These are phyloP conservation scores for Apophysomyces sp. DNA, from an alignment of 371 early-diverging fungal species.

Conservation along the genomic window DNA sequence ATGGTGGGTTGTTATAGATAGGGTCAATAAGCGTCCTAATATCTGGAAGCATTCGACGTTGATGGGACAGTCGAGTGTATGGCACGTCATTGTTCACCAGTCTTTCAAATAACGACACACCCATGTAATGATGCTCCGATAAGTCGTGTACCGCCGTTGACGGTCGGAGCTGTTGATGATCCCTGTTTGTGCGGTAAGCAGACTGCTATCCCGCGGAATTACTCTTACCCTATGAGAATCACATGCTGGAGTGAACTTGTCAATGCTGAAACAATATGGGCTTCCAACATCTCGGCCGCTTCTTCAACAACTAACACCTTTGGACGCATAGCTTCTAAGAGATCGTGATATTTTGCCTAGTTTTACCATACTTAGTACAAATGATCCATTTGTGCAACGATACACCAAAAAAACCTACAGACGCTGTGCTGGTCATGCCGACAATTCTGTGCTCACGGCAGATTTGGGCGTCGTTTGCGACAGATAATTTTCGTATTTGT, in stretches of 20 bases:
- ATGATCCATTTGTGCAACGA: background rate
- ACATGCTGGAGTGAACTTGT: constrained; percentile 60
- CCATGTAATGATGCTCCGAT: constrained; percentile 47
- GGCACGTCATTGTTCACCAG: constrained; percentile 54
- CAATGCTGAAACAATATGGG: constrained; percentile 64
- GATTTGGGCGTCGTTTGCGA: constrained; percentile 42
- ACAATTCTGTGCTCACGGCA: constrained; percentile 52
- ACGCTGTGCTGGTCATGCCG: constrained; percentile 74
- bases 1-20: constrained; percentile 51
- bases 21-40: constrained; percentile 60
- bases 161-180: constrained; percentile 72
- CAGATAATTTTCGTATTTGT: constrained; percentile 39
- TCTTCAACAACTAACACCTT: constrained; percentile 70
- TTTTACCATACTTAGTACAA: background rate
- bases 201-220: background rate
- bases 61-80: constrained; percentile 51
- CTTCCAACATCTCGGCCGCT: constrained; percentile 75
- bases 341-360: constrained; percentile 64
- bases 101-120: constrained; percentile 72
- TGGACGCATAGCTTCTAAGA: constrained; percentile 49
- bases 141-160: constrained; percentile 52
- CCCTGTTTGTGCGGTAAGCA: constrained; percentile 29
- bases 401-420: constrained; percentile 41
- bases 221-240: constrained; percentile 63
- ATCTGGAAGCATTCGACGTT: constrained; percentile 76